These are phyloP conservation scores for Auricularia cornea DNA, from an alignment of 768 basidiomycete species.

Conservation along the genomic window DNA sequence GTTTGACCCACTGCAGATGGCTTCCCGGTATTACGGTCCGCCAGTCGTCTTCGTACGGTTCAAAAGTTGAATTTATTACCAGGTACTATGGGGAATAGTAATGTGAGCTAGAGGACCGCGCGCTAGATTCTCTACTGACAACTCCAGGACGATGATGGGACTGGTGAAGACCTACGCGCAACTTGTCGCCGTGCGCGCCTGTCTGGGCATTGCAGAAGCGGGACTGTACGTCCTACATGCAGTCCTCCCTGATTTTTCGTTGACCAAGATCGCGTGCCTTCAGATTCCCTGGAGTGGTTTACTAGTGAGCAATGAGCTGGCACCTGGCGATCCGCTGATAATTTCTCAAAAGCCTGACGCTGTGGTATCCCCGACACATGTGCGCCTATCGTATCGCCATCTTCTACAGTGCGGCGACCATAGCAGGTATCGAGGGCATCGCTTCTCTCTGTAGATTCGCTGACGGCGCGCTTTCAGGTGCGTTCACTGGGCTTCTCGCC, in stretches of 20 bases:
- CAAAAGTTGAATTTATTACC: too few species aligned
- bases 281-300: slow-evolving; percentile 59
- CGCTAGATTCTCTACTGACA: neutral
- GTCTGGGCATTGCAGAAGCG: slow-evolving; percentile 59
- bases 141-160: slow-evolving; percentile 52
- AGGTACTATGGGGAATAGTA: slow-evolving; percentile 58
- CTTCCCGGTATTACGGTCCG: slow-evolving; percentile 56
- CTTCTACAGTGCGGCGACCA: slow-evolving; percentile 58
- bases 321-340: neutral
- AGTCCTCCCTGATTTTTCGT: neutral
- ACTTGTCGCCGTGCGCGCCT: slow-evolving; percentile 48
- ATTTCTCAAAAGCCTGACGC: slow-evolving; percentile 35
- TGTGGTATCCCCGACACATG: slow-evolving; percentile 62
- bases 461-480: too few species aligned
- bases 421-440: too few species aligned
- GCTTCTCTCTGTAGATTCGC: too few species aligned
- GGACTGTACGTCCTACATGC: slow-evolving; percentile 30
- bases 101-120: slow-evolving; percentile 39
- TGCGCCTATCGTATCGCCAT: slow-evolving; percentile 52
- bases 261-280: neutral
- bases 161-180: slow-evolving; percentile 59
- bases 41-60: too few species aligned
- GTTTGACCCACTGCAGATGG: slow-evolving; percentile 34
- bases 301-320: slow-evolving; percentile 41
- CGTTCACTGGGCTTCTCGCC: slow-evolving; percentile 53